These are phyloP conservation scores for Cunninghamia lanceolata DNA, from an alignment of 75 land plant species.

Conservation along the genomic window DNA sequence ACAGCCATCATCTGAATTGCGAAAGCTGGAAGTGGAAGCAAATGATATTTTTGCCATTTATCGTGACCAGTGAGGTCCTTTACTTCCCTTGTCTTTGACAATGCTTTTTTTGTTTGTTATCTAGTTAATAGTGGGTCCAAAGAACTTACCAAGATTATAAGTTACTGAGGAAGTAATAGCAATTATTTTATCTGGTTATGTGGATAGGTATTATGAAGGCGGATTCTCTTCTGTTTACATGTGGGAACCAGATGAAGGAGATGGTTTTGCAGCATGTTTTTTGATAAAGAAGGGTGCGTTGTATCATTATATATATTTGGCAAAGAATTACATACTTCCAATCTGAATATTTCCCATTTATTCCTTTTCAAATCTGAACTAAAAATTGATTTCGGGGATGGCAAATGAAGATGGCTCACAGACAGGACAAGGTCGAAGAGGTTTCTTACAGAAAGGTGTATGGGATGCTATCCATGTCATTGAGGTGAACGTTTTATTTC, in stretches of 20 bases:
- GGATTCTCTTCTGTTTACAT: slow-evolving; percentile 95
- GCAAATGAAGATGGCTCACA: slow-evolving; percentile 76
- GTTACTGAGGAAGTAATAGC: slow-evolving; percentile 7
- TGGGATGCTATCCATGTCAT: slow-evolving; percentile 99
- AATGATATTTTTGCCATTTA: slow-evolving; percentile 92
- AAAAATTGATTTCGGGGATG: not conserved
- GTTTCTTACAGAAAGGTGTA: slow-evolving; percentile 73
- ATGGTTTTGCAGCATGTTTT: slow-evolving; percentile 84
- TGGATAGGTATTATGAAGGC: slow-evolving; percentile 90
- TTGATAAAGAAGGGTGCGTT: slow-evolving; percentile 87
- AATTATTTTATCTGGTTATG: not conserved
- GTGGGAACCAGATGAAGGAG: slow-evolving; percentile 85
- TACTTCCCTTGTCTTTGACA: slow-evolving; percentile 38
- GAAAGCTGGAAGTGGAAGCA: slow-evolving; percentile 90
- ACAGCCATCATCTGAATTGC: slow-evolving; percentile 64
- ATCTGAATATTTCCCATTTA: not conserved
- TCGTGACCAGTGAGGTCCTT: slow-evolving; percentile 99
- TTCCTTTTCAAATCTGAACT: slow-evolving; percentile 6
- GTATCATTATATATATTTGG: not conserved
- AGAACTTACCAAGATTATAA: slow-evolving; percentile 5
- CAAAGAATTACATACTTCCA: not conserved
- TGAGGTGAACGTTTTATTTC: slow-evolving; percentile 42
- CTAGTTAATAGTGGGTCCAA: not conserved
- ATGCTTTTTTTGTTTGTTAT: slow-evolving; percentile 7
- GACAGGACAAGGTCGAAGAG: slow-evolving; percentile 78